Base-by-base conservation (phyloP, 2,329 filamentous ascomycete species). In the Myriosclerotinia scirpicola region DNA sequence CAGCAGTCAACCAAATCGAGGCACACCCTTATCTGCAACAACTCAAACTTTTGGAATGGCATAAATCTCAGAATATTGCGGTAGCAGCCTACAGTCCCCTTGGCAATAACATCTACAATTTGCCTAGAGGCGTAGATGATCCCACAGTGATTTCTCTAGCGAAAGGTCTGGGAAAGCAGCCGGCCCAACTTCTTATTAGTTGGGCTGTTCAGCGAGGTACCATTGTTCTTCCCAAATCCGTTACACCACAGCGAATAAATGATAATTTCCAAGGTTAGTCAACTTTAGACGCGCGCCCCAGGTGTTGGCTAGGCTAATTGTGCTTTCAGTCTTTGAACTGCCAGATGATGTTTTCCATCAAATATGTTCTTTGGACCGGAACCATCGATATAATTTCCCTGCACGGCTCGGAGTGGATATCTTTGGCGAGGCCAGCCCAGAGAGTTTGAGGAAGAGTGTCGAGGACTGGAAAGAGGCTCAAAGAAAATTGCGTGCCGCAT, bases 21-120 rank as follows among this genome's bases (percentile, higher is more conserved):
- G 86, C 86, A 62, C 87, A 90, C 75, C 87, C 88, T 2, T 89
- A 88, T 72, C 80, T 90, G 14, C 88, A 89, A 75, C 88, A 86
- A 74, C 78, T 79, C 2, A 80, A 83, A 22, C 78, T 91, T 38
- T 76, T 88, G 9, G 78, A 82, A 17, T 87, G 83, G 76, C 86
- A 83, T 78, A 77, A 83, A 64, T 76, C 81, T 70, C 84, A 88
- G 75, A 80, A 80, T 68, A 89, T 90, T 69, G 79, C 85, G 68
- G 76, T 89, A 56, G 83, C 85, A 72, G 87, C 87, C 5, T 90
- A 90, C 77, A 88, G 85, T 52, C 87, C 87, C 5, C 82, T 90
- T 30, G 87, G 82, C 17, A 85, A 85, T 77, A 86, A 85, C 76
- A 78, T 78, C 59, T 76, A 81, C 67, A 77, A 78, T 61, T 75